Evolutionary conservation across 768 basidiomycete genomes (phyloP).

Genomic region (Termitomyces sp.): DNA sequence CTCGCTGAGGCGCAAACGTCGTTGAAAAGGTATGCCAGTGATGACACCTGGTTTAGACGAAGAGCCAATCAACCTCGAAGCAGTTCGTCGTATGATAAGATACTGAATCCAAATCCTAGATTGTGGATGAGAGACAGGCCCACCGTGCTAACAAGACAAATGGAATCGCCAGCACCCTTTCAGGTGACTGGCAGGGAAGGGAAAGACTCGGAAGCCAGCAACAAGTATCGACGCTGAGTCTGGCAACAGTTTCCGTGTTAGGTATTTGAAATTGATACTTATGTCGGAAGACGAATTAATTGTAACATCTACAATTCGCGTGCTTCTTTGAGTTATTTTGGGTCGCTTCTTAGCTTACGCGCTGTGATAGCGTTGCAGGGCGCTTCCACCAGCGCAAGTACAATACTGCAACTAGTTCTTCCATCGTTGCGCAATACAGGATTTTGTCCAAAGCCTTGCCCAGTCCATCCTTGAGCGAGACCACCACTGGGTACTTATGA

Average conservation of each 20-base stretch:
- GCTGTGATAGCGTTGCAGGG: constrained; percentile 1
- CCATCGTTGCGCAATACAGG: background rate
- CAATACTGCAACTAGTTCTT: too few relatives aligned
- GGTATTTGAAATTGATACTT: too few relatives aligned
- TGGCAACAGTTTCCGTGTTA: too few relatives aligned
- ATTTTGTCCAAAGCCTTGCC: background rate
- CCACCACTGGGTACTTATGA: background rate
- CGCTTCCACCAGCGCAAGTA: background rate
- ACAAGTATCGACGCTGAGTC: background rate
- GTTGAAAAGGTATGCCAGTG: too few relatives aligned
- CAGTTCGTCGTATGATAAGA: background rate
- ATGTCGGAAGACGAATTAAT: too few relatives aligned
- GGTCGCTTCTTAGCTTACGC: background rate
- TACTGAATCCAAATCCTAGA: constrained; percentile 1
- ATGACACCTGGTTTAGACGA: background rate
- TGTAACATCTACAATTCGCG: background rate
- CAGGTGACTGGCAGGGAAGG: constrained; percentile 9
- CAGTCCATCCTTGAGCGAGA: background rate
- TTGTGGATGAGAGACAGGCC: background rate
- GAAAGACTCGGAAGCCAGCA: constrained; percentile 1
- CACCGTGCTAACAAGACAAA: background rate
- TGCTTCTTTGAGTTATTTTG: background rate
- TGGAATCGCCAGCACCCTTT: background rate
- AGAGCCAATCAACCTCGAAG: constrained; percentile 7
- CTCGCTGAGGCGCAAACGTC: background rate